Percentiles rank a stretch among this genome's conserved stretches.
Conservation (phyloP, 2,329 filamentous ascomycete genomes). For the Leptographium wingfieldii region DNA sequence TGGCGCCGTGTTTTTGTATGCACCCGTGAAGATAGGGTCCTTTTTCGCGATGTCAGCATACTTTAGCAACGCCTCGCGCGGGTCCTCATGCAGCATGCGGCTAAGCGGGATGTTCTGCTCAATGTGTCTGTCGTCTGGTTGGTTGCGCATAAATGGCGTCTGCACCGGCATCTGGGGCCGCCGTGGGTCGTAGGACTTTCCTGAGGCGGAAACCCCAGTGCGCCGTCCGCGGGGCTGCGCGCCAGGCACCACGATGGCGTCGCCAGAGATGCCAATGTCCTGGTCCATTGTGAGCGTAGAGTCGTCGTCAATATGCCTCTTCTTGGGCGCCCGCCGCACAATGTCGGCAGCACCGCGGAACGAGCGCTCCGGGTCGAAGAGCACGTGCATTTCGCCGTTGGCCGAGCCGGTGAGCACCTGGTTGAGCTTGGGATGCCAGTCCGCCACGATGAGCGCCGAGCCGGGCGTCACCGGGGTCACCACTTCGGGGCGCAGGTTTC, state of each 20-base stretch:
- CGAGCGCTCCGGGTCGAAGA: constrained; percentile 83
- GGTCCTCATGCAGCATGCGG: constrained; percentile 91
- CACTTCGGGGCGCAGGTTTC: constrained; percentile 72
- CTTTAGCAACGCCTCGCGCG: constrained; percentile 82
- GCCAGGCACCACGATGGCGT: constrained; percentile 63
- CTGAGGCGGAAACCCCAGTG: constrained; percentile 66
- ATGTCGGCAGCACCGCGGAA: constrained; percentile 71
- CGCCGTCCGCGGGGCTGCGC: constrained; percentile 35
- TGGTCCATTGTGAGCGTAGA: constrained; percentile 76
- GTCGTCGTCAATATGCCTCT: constrained; percentile 90
- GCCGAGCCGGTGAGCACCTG: constrained; percentile 92
- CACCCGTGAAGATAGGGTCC: constrained; percentile 88
- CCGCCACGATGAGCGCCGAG: constrained; percentile 67
- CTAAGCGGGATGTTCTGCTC: constrained; percentile 79
- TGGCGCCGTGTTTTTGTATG: constrained; percentile 85
- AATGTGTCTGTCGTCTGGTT: constrained; percentile 83
- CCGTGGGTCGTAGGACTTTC: constrained; percentile 63
- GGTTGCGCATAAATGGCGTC: constrained; percentile 82
- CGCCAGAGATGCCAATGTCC: constrained; percentile 66
- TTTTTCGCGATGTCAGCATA: constrained; percentile 89
- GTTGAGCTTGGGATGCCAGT: constrained; percentile 92
- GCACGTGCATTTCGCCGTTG: constrained; percentile 76
- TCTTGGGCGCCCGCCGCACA: constrained; percentile 88
- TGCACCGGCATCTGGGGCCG: constrained; percentile 72
- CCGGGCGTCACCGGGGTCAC: constrained; percentile 82